Evolutionary conservation across 2,329 filamentous ascomycete genomes (phyloP), one percentile per base, ranked within the genome.

Genomic region (Paecilomyces sp.): DNA sequence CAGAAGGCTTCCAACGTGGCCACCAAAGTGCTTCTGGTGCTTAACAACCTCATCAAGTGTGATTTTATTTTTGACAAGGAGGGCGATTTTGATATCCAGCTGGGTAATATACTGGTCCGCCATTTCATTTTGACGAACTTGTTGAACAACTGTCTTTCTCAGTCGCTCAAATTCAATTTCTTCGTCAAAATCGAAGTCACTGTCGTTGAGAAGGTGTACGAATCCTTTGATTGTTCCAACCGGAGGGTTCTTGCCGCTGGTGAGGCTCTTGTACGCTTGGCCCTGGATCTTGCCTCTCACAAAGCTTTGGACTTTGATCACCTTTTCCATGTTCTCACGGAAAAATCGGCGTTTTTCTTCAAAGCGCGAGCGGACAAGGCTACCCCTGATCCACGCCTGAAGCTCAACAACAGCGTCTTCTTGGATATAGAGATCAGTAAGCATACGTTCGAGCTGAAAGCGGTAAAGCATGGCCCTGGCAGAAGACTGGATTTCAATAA

Each of bases 11-110:
- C 92, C 89, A 24, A 92, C 88, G 69, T 94, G 89, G 1, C 93
- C 92, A 59, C 94, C 94, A 68, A 94, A 97, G 73, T 96, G 95
- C 79, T 89, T 93, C 71, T 99, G 94, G 72, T 97, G 94, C 68
- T 92, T 91, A 58, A 99, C 90, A 30, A 99, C 94, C 76, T 99
- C 95, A 70, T 99, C 94, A 3, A 99, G 83, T 0, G 94, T 97
- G 70, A 99, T 99, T 77, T 99, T 99, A 84, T 99, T 99, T 83
- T 97, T 97, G 68, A 99, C 94, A 18, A 99, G 83, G 2, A 99
- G 84, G 1, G 94, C 94, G 73, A 99, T 99, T 79, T 99, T 99
- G 81, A 99, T 96, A 71, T 99, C 95, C 36, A 99, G 84, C 72
- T 99, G 94, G 68, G 96, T 92, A 66, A 99, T 96, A 71, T 99